These are phyloP conservation scores for Cubamyces sp. DNA, from an alignment of 768 basidiomycete species.

Conservation along the genomic window DNA sequence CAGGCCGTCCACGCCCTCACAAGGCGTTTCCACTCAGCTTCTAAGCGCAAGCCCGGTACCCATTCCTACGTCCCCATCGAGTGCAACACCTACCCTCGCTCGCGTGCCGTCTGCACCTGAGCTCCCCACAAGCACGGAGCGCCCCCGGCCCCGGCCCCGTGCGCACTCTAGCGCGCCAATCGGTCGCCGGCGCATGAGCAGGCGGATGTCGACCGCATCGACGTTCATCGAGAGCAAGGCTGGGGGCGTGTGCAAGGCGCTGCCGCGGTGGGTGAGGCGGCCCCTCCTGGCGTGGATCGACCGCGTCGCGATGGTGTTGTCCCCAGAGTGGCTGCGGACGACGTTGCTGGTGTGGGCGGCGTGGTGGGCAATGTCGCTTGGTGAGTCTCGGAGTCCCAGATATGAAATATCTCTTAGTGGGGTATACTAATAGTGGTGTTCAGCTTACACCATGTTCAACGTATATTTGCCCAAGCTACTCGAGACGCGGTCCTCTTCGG, in stretches of 20 bases:
- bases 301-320: constrained; percentile 69
- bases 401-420: no score
- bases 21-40: background rate
- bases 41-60: background rate
- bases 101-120: constrained; percentile 3
- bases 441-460: constrained; percentile 92
- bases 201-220: constrained; percentile 34
- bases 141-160: constrained; percentile 2
- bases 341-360: constrained; percentile 79
- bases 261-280: constrained; percentile 58
- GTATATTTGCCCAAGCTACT: constrained; percentile 87
- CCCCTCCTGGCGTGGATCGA: constrained; percentile 73
- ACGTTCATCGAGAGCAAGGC: constrained; percentile 47
- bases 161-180: constrained; percentile 2
- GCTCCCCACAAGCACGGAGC: background rate
- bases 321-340: constrained; percentile 75
- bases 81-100: background rate
- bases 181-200: constrained; percentile 9
- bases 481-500: constrained; percentile 53
- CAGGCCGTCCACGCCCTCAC: background rate
- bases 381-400: constrained; percentile 43
- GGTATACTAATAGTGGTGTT: no score
- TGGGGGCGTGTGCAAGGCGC: constrained; percentile 43
- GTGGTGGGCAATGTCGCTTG: constrained; percentile 80
- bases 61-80: background rate